Base-by-base conservation (phyloP, 108 stramenopile genomes). In the Cyclotella sp. region DNA sequence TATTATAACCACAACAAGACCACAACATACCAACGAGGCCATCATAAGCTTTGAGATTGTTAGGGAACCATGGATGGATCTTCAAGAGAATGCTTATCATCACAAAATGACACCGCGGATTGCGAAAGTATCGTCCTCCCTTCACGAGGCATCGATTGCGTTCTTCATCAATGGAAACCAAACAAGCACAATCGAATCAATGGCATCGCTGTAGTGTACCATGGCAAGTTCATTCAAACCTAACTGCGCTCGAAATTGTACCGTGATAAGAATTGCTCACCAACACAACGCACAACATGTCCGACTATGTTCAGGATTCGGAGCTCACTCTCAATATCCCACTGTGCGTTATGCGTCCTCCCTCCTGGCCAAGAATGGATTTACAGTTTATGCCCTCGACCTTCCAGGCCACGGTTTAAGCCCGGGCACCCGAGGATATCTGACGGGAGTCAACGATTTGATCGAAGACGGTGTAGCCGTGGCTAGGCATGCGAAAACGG, bases 331-430 rank as follows among this genome's bases (percentile, higher is more conserved):
- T 27, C 71, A 65, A 15, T 95, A 90, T 68, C 93, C 93, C 7
- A 95, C 93, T 1, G 93, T 95, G 0, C 73, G 84, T 12, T 92
- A 90, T 68, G 93, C 90, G 0, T 90, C 93, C 13, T 82, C 88
- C 43, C 77, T 92, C 12, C 70, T 95, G 16, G 81, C 90, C 21
- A 68, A 81, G 40, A 84, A 66, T 46, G 82, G 84, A 8, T 88
- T 83, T 70, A 49, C 72, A 24, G 91, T 92, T 18, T 79, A 90
- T 39, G 87, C 87, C 1, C 70, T 82, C 3, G 94, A 95, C 63
- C 63, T 95, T 49, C 91, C 89, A 0, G 91, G 94, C 21, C 94
- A 92, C 70, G 94, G 94, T 0, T 76, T 84, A 27, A 91, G 90
- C 1, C 72, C 78, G 16, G 94, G 94, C 0, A 73, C 68, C 22